Conservation (phyloP, 768 basidiomycete genomes). For the Termitomyces sp. region DNA sequence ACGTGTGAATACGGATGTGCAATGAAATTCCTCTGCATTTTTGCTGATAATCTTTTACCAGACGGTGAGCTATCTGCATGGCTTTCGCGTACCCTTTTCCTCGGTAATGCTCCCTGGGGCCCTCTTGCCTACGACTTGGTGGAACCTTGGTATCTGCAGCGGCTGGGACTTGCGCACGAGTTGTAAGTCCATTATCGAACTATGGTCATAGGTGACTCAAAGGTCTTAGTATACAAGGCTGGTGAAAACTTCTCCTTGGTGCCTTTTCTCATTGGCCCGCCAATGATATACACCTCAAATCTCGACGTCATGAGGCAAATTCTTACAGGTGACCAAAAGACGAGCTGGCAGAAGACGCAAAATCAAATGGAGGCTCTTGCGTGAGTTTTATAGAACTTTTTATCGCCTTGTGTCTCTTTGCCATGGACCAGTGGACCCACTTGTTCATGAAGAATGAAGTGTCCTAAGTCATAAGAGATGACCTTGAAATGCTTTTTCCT, state of each 20-base stretch:
- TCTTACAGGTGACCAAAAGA: conserved; percentile 29
- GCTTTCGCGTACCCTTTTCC: conserved; percentile 31
- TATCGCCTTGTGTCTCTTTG: background rate
- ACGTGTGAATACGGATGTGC: background rate
- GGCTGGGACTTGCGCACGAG: conserved; percentile 28
- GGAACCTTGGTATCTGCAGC: conserved; percentile 30
- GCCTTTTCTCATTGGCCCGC: conserved; percentile 28
- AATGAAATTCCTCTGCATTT: background rate
- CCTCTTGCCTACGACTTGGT: conserved; percentile 32
- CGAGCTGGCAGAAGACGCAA: conserved; percentile 30
- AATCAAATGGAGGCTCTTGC: background rate
- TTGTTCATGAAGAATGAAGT: background rate
- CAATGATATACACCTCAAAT: conserved; percentile 38
- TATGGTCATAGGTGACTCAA: background rate
- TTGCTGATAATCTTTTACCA: conserved; percentile 2
- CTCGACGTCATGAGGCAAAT: conserved; percentile 42
- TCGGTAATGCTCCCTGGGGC: conserved; percentile 30
- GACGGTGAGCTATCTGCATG: conserved; percentile 31
- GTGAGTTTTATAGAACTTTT: background rate
- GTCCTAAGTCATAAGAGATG: background rate
- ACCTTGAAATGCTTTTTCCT: background rate
- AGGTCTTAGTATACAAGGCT: conserved; percentile 25
- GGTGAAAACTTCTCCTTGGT: conserved; percentile 36
- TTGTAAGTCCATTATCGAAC: conserved; percentile 17
- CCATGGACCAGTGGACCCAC: background rate